Evolutionary conservation across 2,329 filamentous ascomycete species (phyloP), one percentile per base, ranked within the genome.

Genomic region (Colletotrichum gigasporum): DNA sequence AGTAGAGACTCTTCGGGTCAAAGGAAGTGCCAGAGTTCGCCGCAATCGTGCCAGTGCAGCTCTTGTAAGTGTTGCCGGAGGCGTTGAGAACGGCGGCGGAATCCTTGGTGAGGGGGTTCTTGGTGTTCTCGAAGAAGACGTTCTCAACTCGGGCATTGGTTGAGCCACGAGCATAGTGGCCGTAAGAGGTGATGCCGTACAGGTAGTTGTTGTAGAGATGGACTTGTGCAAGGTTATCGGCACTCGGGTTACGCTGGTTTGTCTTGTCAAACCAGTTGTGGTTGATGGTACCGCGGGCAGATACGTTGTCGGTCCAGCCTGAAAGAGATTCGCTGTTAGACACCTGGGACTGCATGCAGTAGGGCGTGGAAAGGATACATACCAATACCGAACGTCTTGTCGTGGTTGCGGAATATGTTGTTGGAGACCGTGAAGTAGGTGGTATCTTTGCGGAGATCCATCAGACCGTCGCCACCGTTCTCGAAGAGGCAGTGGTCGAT

Each of bases 371-470:
- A 4, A 37, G 18, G n/a, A 22, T 53, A 58, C 55, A n/a, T n/a
- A n/a, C n/a, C 63, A 20, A 68, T 68, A 11, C 67, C 67, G 24
- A 68, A 68, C 24, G 44, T 63, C 51, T 68, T 68, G 54, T 68
- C 62, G 47, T 68, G 65, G 45, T 68, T 67, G 22, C 65, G 60
- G 42, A 68, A 65, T 12, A 67, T 63, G 44, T 65, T 68, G 57
- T 68, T 68, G 10, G 67, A 68, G 6, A 68, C 67, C 44, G 67
- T 68, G 44, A 64, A 67, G 54, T 62, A 68, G 7, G 62, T 67
- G 11, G 67, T 68, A 41, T 68, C 67, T 32, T 51, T 60, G 12
- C 67, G 52, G 2, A 68, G 65, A 11, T 68, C 67, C 6, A 68
- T 24, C 11, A 68, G 45, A 7, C 67, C 67, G 32, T 68, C 65